Percentiles rank a stretch among this genome's conserved stretches.
Evolutionary conservation across 257 asterid species (phyloP).

Genomic region (Lavandula angustifolia): DNA sequence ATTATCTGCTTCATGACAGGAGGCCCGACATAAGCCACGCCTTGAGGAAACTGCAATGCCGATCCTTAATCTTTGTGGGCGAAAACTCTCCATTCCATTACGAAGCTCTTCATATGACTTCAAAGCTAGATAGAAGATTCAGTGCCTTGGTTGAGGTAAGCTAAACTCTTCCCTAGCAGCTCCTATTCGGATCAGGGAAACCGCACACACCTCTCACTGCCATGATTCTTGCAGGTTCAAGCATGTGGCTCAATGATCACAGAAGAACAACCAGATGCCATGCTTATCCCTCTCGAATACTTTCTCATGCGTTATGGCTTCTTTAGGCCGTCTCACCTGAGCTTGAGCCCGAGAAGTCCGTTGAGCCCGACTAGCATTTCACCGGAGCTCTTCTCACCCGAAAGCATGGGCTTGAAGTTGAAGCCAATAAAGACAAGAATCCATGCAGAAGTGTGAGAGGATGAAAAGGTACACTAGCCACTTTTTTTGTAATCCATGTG

Average conservation of each 20-base stretch:
- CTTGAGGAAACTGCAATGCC: slow-evolving; percentile 54
- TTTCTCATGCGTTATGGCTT: slow-evolving; percentile 71
- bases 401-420: slow-evolving; percentile 68
- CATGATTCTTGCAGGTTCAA: slow-evolving; percentile 50
- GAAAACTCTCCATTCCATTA: slow-evolving; percentile 71
- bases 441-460: slow-evolving; percentile 40
- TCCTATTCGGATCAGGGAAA: neutral
- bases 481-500: slow-evolving; percentile 34
- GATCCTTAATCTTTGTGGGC: slow-evolving; percentile 69
- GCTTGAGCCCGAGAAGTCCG: slow-evolving; percentile 63
- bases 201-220: neutral
- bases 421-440: slow-evolving; percentile 65
- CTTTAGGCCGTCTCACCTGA: slow-evolving; percentile 50
- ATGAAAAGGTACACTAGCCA: neutral
- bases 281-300: slow-evolving; percentile 72
- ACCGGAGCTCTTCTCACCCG: slow-evolving; percentile 70
- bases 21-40: slow-evolving; percentile 64
- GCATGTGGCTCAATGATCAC: slow-evolving; percentile 76
- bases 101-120: slow-evolving; percentile 74
- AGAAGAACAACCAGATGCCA: slow-evolving; percentile 79
- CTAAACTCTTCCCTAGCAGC: neutral
- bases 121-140: slow-evolving; percentile 62
- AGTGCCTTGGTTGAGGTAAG: slow-evolving; percentile 73
- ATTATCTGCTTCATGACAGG: slow-evolving; percentile 40
- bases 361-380: slow-evolving; percentile 61